Conservation (phyloP, 2,329 filamentous ascomycete species). For the Diaporthe batatas region DNA sequence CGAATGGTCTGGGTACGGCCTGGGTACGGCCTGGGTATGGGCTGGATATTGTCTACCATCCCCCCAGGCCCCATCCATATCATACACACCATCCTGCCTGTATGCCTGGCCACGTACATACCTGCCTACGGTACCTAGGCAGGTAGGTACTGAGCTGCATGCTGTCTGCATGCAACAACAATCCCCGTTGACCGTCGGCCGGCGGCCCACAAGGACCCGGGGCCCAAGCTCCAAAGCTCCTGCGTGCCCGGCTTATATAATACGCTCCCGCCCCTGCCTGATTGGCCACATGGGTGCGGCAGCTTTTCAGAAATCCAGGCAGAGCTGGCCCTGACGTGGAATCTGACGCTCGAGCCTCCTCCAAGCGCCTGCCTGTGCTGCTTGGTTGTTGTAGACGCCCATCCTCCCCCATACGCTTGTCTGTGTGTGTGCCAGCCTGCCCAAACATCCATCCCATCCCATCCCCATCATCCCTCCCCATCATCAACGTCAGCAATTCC, state of each 20-base stretch:
- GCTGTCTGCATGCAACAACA: constrained; percentile 13
- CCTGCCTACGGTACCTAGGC: no score
- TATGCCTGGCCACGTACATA: neutral
- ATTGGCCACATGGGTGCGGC: constrained; percentile 5
- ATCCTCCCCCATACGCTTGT: neutral
- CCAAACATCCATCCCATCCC: no score
- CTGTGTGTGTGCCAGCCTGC: constrained; percentile 1
- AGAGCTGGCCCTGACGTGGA: constrained; percentile 63
- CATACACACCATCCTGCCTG: no score
- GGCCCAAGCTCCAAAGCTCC: constrained; percentile 3
- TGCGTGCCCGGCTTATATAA: neutral
- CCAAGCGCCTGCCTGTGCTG: neutral
- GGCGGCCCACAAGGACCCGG: no score
- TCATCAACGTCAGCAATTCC: constrained; percentile 20
- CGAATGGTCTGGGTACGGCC: no score
- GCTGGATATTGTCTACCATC: no score
- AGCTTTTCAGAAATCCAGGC: constrained; percentile 49
- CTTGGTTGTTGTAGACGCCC: no score
- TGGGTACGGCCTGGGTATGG: no score
- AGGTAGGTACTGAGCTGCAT: neutral
- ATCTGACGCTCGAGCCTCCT: constrained; percentile 45
- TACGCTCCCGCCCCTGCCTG: accelerated
- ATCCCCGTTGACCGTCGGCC: neutral
- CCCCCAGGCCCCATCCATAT: no score
- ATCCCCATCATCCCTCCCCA: neutral